Evolutionary conservation across 768 basidiomycete species (phyloP).

Genomic region (Candolleomyces eurysporus): DNA sequence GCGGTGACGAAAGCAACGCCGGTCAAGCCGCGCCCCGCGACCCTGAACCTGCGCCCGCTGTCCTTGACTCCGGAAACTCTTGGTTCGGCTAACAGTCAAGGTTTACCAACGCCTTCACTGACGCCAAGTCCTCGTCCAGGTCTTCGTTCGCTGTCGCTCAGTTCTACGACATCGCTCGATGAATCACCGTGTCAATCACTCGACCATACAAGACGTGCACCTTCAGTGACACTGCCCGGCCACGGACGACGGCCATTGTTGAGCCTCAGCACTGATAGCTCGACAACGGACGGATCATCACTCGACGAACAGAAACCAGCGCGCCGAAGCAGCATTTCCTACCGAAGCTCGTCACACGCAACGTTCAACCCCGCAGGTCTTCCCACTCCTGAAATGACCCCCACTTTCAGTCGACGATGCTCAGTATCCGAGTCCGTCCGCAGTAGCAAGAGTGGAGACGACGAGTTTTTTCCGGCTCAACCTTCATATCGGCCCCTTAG

Average conservation of each 20-base stretch:
- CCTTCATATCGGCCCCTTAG: constrained; percentile 54
- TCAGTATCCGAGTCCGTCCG: constrained; percentile 29
- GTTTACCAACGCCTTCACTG: constrained; percentile 52
- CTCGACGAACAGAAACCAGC: constrained; percentile 32
- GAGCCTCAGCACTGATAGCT: constrained; percentile 31
- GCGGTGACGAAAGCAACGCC: constrained; percentile 35
- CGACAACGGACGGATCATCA: constrained; percentile 23
- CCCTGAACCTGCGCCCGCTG: constrained; percentile 65
- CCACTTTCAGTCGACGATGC: constrained; percentile 40
- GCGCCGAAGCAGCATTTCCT: constrained; percentile 73
- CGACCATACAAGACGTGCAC: neutral
- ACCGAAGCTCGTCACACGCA: constrained; percentile 54
- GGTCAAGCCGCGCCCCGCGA: constrained; percentile 62
- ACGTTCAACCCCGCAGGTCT: constrained; percentile 39
- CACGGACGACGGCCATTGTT: constrained; percentile 27
- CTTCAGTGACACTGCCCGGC: constrained; percentile 15
- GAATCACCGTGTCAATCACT: constrained; percentile 22
- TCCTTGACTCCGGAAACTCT: constrained; percentile 59
- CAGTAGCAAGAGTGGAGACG: constrained; percentile 35
- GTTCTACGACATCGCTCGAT: constrained; percentile 20
- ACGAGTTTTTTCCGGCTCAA: constrained; percentile 42
- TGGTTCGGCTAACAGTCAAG: constrained; percentile 20
- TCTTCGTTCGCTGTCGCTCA: constrained; percentile 53
- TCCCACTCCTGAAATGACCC: constrained; percentile 77
- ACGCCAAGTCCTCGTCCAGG: constrained; percentile 50